phyloP scores from a whole-genome alignment of 768 basidiomycete species.

The Mycena galopus region DNA sequence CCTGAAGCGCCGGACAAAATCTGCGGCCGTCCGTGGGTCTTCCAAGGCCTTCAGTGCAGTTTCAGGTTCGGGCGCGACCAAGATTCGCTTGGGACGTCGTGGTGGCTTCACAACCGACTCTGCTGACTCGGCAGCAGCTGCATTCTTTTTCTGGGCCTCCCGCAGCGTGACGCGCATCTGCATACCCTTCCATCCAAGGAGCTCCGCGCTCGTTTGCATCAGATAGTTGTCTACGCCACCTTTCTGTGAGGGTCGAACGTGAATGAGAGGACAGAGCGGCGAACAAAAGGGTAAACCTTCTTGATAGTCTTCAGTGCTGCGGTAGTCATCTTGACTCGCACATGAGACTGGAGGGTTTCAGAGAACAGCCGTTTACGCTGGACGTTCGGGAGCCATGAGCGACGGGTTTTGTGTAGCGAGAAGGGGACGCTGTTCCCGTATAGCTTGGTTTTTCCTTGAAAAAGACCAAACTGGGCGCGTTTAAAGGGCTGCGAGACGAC shows the following conservation, averaged over 20 bases:
- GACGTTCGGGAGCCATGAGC: conserved; percentile 91
- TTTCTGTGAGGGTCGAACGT: conserved; percentile 53
- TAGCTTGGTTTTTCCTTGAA: conserved; percentile 84
- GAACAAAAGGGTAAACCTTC: conserved; percentile 66
- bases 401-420: conserved; percentile 88
- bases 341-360: conserved; percentile 66
- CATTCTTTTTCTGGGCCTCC: conserved; percentile 35
- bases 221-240: conserved; percentile 83
- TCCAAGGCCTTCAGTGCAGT: conserved; percentile 14
- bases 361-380: conserved; percentile 82
- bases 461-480: conserved; percentile 83
- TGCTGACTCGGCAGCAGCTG: not conserved
- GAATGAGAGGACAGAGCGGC: not conserved
- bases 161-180: conserved; percentile 57
- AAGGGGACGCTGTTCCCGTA: conserved; percentile 92
- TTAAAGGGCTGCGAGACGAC: conserved; percentile 80
- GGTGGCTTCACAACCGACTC: not conserved
- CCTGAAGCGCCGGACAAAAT: conserved; percentile 40
- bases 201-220: conserved; percentile 56
- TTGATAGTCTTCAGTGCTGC: conserved; percentile 85
- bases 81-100: not conserved
- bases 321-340: conserved; percentile 81
- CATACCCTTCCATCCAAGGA: conserved; percentile 62
- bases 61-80: conserved; percentile 7
- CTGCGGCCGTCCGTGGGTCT: not conserved